A percentile compares a stretch with the other conserved stretches of the same genome.
phyloP scores from a whole-genome alignment of 208 protist species.

The Acanthamoeba royreba region DNA sequence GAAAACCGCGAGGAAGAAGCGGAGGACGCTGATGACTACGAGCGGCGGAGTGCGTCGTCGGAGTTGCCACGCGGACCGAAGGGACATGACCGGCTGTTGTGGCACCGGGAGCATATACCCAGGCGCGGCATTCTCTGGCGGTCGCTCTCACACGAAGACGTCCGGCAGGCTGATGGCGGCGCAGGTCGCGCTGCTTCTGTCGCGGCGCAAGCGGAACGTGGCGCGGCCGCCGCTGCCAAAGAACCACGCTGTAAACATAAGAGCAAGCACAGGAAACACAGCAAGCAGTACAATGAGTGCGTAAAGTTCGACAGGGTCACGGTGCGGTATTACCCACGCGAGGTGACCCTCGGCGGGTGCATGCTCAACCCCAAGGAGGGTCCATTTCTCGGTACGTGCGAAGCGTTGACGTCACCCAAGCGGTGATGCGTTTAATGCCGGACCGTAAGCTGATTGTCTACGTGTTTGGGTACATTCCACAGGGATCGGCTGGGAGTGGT shows the following conservation, averaged over 20 bases:
- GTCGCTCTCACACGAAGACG: not conserved
- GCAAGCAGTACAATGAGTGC: not conserved
- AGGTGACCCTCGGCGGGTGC: not conserved
- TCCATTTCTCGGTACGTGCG: not conserved
- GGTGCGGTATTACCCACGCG: not conserved
- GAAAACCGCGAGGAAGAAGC: too few relatives aligned
- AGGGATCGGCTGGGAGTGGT: constrained; percentile 24
- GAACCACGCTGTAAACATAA: too few relatives aligned
- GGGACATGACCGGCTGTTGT: not conserved
- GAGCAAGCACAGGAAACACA: not conserved
- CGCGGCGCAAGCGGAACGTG: not conserved
- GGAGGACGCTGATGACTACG: not conserved
- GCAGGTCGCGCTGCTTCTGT: not conserved
- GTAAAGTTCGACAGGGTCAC: constrained; percentile 4
- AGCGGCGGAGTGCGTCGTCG: not conserved
- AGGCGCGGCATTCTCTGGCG: not conserved
- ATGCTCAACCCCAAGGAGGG: not conserved
- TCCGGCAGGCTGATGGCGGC: not conserved
- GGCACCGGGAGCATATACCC: not conserved
- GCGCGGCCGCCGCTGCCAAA: too few relatives aligned
- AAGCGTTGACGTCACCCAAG: not conserved
- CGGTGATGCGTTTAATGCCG: not conserved
- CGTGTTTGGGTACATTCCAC: not conserved
- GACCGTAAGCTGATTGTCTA: too few relatives aligned
- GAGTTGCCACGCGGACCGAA: not conserved